Evolutionary conservation across 2,329 filamentous ascomycete species (phyloP).

Genomic region (Drechslerella dactyloides): DNA sequence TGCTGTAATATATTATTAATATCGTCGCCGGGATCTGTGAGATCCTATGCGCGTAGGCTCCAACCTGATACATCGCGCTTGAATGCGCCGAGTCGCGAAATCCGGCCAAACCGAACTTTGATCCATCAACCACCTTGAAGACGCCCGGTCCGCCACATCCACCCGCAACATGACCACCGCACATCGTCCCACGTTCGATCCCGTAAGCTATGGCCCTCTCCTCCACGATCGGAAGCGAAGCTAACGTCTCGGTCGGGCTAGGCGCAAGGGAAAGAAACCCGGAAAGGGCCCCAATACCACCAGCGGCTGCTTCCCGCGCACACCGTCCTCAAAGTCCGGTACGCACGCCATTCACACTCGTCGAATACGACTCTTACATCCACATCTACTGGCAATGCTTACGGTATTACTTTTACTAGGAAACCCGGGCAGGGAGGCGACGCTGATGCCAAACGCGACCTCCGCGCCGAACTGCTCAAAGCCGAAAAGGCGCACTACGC

Average conservation of each 20-base stretch:
- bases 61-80: neutral
- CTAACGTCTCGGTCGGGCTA: conserved; percentile 56
- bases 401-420: conserved; percentile 57
- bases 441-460: conserved; percentile 74
- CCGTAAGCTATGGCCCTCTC: conserved; percentile 64
- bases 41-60: neutral
- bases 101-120: neutral
- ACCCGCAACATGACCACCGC: conserved; percentile 62
- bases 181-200: conserved; percentile 92
- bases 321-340: conserved; percentile 87
- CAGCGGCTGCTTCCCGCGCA: conserved; percentile 93
- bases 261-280: conserved; percentile 93
- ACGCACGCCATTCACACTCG: conserved; percentile 55
- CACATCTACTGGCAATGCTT: neutral
- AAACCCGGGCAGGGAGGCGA: conserved; percentile 89
- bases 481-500: conserved; percentile 87
- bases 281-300: conserved; percentile 91
- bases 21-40: neutral
- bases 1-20: neutral
- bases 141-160: neutral
- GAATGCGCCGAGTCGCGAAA: conserved; percentile 3
- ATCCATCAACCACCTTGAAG: conserved; percentile 8
- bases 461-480: conserved; percentile 85
- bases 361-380: neutral
- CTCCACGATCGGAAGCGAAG: neutral